These are phyloP conservation scores for Globisporangium cystogenes DNA, from an alignment of 352 stramenopile genomes.

Conservation along the genomic window DNA sequence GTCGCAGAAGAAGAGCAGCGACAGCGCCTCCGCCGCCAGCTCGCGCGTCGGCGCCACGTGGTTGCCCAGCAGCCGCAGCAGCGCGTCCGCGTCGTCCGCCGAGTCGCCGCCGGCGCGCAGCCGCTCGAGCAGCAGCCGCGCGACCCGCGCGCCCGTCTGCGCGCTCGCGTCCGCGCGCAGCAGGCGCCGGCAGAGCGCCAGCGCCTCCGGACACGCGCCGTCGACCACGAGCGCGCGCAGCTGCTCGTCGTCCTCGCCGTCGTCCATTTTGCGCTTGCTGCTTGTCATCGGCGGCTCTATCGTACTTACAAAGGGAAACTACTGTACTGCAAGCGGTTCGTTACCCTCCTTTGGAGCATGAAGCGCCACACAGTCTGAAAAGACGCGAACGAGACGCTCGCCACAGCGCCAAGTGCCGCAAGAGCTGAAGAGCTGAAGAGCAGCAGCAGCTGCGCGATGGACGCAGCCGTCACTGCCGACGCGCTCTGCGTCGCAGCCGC, in stretches of 20 bases:
- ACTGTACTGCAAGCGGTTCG: too few relatives aligned
- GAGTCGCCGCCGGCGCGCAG: conserved; percentile 52
- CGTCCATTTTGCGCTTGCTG: not conserved
- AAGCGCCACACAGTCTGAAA: too few relatives aligned
- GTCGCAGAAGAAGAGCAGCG: conserved; percentile 66
- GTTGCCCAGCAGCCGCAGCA: conserved; percentile 74
- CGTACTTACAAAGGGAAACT: not conserved
- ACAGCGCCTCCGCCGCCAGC: conserved; percentile 68
- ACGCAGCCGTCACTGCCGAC: conserved; percentile 5
- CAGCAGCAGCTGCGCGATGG: not conserved
- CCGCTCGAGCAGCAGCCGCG: conserved; percentile 63
- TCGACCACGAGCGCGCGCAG: conserved; percentile 47
- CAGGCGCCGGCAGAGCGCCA: conserved; percentile 47
- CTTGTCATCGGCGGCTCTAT: not conserved
- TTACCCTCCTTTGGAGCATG: too few relatives aligned
- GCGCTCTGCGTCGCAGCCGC: not conserved
- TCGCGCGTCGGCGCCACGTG: conserved; percentile 60
- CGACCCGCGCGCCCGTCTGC: conserved; percentile 33
- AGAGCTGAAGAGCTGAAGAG: too few relatives aligned
- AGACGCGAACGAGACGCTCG: too few relatives aligned
- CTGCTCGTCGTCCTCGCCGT: conserved; percentile 14
- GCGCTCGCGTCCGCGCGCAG: conserved; percentile 37
- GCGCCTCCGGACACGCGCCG: conserved; percentile 28
- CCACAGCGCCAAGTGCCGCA: too few relatives aligned
- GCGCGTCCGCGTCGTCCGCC: conserved; percentile 57